A percentile compares a stretch with the other conserved stretches of the same genome.
These are phyloP conservation scores for Helminthosporium solani DNA, from an alignment of 2,329 filamentous ascomycete genomes.

Conservation along the genomic window DNA sequence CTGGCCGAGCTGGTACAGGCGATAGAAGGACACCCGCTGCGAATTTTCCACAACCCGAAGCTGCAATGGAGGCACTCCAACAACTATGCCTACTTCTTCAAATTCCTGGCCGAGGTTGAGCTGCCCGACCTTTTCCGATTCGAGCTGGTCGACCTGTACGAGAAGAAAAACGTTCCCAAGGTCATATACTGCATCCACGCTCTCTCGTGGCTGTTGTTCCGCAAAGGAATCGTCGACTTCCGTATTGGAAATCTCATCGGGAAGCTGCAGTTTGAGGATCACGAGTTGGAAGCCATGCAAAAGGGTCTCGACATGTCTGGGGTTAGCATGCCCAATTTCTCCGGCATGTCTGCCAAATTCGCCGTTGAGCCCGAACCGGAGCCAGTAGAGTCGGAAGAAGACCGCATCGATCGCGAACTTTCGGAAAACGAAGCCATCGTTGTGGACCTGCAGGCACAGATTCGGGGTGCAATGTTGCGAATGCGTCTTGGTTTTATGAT, in stretches of 20 bases:
- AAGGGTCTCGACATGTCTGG: constrained; percentile 96
- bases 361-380: constrained; percentile 79
- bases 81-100: constrained; percentile 96
- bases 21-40: constrained; percentile 70
- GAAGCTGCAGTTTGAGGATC: constrained; percentile 94
- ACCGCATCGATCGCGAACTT: constrained; percentile 79
- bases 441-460: constrained; percentile 80
- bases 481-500: constrained; percentile 77
- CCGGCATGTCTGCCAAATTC: constrained; percentile 95
- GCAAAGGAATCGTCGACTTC: constrained; percentile 92
- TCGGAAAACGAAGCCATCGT: constrained; percentile 72
- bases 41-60: constrained; percentile 82
- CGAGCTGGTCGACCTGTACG: constrained; percentile 94
- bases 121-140: constrained; percentile 95
- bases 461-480: constrained; percentile 76
- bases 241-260: constrained; percentile 95
- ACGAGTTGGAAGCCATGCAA: constrained; percentile 95
- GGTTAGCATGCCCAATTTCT: constrained; percentile 94
- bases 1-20: constrained; percentile 91
- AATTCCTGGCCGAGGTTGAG: constrained; percentile 86
- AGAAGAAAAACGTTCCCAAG: constrained; percentile 99
- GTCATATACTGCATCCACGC: constrained; percentile 99
- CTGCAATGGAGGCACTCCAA: constrained; percentile 95
- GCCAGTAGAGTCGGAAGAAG: constrained; percentile 81
- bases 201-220: constrained; percentile 92